Percentiles rank a stretch among this genome's conserved stretches.
Evolutionary conservation across 2,329 filamentous ascomycete genomes (phyloP).

Genomic region (Xylaria sp.): DNA sequence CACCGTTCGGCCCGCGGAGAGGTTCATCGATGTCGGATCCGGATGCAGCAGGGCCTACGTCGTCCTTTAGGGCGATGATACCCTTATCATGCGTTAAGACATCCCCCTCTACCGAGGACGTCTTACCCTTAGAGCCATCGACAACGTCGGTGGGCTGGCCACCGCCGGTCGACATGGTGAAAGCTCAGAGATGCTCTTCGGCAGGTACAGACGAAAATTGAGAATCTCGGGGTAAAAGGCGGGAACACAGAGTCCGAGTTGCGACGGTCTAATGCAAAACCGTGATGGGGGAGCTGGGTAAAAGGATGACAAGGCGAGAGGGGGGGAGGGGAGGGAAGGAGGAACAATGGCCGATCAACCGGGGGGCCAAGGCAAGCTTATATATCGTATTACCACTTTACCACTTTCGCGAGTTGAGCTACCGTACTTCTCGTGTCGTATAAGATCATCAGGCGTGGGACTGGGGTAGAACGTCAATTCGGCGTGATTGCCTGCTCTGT

Average conservation of each 20-base stretch:
- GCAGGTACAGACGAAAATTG: background rate
- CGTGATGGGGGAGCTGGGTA: background rate
- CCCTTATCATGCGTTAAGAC: constrained; percentile 13
- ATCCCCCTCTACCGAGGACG: constrained; percentile 30
- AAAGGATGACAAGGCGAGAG: background rate
- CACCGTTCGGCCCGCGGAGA: constrained; percentile 42
- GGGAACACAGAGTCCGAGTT: background rate
- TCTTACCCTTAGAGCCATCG: constrained; percentile 31
- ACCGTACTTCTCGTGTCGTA: constrained; percentile 15
- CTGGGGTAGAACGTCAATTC: background rate
- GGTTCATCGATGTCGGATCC: constrained; percentile 37
- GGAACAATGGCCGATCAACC: background rate
- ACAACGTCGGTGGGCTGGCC: constrained; percentile 31
- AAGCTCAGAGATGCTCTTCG: no score
- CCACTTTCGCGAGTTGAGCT: constrained; percentile 1
- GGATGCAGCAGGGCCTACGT: constrained; percentile 29
- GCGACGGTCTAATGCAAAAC: background rate
- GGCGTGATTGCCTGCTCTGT: background rate
- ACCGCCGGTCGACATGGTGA: constrained; percentile 39
- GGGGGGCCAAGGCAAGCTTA: constrained; percentile 11
- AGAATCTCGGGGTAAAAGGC: background rate
- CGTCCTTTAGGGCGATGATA: constrained; percentile 11
- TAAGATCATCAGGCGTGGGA: constrained; percentile 10
- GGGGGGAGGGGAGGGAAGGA: background rate
- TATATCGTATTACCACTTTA: constrained; percentile 18